These are phyloP conservation scores for Euclidium syriacum DNA, from an alignment of 345 rosid genomes.

Conservation along the genomic window DNA sequence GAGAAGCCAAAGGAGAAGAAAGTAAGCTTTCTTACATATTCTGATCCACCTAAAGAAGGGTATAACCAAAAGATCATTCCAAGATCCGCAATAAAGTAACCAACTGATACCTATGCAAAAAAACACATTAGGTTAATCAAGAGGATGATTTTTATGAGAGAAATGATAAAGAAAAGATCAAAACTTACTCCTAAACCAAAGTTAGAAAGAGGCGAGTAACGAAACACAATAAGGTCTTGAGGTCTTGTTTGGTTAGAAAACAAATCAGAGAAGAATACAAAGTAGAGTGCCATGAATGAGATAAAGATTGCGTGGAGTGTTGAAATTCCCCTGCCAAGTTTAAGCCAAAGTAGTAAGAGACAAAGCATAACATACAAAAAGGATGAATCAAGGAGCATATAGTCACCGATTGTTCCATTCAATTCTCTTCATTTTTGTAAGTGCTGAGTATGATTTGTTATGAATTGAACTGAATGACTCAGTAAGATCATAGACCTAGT, in stretches of 20 bases:
- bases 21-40: slow-evolving; percentile 44
- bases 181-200: slow-evolving; percentile 68
- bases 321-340: slow-evolving; percentile 64
- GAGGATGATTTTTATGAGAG: background rate
- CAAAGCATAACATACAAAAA: background rate
- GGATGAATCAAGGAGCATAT: background rate
- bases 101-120: slow-evolving; percentile 72
- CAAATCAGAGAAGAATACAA: slow-evolving; percentile 71
- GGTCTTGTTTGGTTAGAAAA: slow-evolving; percentile 43
- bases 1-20: background rate
- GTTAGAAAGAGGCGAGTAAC: slow-evolving; percentile 61
- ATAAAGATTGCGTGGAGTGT: slow-evolving; percentile 67
- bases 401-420: slow-evolving; percentile 91
- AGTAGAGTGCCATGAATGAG: slow-evolving; percentile 56
- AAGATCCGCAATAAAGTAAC: slow-evolving; percentile 79
- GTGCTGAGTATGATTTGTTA: slow-evolving; percentile 50
- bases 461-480: slow-evolving; percentile 53
- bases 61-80: slow-evolving; percentile 75
- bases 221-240: slow-evolving; percentile 45
- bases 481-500: slow-evolving; percentile 67
- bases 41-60: slow-evolving; percentile 84
- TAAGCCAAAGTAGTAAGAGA: slow-evolving; percentile 1
- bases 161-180: background rate
- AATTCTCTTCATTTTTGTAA: slow-evolving; percentile 52
- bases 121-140: background rate